Base-by-base conservation (phyloP, 73 alveolate genomes). In the Effrenium voratum region DNA sequence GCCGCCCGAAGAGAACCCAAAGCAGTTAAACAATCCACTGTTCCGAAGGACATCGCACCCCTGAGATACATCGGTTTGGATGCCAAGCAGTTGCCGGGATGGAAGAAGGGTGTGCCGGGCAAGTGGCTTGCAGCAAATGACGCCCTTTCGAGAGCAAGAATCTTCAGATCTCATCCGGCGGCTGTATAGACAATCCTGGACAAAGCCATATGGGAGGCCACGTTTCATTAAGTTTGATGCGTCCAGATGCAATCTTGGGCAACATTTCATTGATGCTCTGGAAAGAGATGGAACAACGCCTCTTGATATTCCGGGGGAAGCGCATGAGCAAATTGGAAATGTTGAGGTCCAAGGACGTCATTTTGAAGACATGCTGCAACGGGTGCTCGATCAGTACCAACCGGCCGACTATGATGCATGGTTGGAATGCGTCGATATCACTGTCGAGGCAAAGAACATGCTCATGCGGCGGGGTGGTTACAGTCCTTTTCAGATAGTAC, bases 211-310 rank as follows among this genome's bases (percentile, higher is more conserved):
- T 46, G 91, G 91, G 5, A 50, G 91, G 3, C 91, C 91, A 1
- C 36, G 40, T 22, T 79, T 5, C 30, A 0, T 79, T 44, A 79
- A 79, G 70, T 79, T 79, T 32, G 91, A 79, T 46, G 91, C 91
- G 13, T 6, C 34, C n/a, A 41, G 91, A 22, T 79, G 91, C 91
- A 79, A 79, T 44, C 32, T 79, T 12, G 91, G 91, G 46, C 91
- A 79, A 26, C 70, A 44, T 10, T 79, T 79, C 32, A 28, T 79
- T 8, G 91, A 79, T 10, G 0, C 12, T 5, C 13, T 79, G 10
- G 91, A 79, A 16, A 2, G 91, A 3, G 91, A 79, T 44, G 91
- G 91, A 1, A 79, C 91, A 0, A 46, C 70, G 5, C 47, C 45
- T 2, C 19, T 76, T 10, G 86, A 76, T 26, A 12, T 76, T 15